Evolutionary conservation across 345 rosid genomes (phyloP), one percentile per base, ranked within the genome.

Genomic region (Salix suchowensis): DNA sequence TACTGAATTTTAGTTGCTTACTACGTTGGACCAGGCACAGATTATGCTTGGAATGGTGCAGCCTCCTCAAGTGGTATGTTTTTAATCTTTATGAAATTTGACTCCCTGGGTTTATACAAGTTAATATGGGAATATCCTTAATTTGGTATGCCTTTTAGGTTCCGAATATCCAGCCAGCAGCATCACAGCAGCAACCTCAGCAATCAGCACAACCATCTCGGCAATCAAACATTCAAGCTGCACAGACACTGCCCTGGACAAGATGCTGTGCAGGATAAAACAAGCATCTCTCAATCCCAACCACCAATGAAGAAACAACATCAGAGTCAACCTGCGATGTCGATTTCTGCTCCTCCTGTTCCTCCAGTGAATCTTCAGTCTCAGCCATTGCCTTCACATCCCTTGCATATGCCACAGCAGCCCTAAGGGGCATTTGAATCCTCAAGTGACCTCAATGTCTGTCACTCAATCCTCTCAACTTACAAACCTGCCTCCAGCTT

Each of bases 1-100:
- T 70, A 16, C 11, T 44, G 9, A 62, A 48, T 39, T 55, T 64
- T 75, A 14, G 76, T 68, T 67, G 28, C 76, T 71, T 40, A 40
- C 67, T 13, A 55, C 70, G 50, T 82, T 86, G 65, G 19, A 64
- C 46, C 83, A 93, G 98, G 99, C 99, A 74, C 98, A 96, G 75
- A 92, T 96, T 80, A 96, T 96, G 99, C 95, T 96, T 40, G 99
- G 99, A 85, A 96, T 96, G 99, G 92, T 96, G 73, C 95, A 92
- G 82, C 96, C 97, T 58, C 92, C 96, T 75, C 97, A 88, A 90
- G 88, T 69, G 91, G 99, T 96, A 87, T 79, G 72, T 62, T 77
- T 46, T 71, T 74, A 13, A 48, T 76, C 80, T 73, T 48, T 77
- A 21, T 36, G 15, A 67, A 71, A 28, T 54, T 73, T 70, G 12